Evolutionary conservation across 148 eudicot genomes (phyloP).

Genomic region (Drosera capensis): DNA sequence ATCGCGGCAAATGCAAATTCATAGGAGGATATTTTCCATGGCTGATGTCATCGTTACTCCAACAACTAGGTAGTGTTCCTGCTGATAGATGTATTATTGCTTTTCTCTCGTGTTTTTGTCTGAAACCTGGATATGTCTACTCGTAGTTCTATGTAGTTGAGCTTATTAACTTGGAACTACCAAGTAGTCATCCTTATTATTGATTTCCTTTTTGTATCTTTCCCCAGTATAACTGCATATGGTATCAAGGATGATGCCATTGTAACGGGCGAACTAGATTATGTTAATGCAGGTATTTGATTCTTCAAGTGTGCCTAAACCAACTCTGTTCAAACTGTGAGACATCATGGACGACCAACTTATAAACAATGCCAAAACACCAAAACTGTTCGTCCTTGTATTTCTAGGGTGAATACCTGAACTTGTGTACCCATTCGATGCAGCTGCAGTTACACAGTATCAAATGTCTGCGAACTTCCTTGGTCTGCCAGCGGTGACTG

Average conservation of each 20-base stretch:
- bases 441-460: slow-evolving; percentile 85
- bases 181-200: too few relatives aligned
- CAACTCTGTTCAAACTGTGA: neutral
- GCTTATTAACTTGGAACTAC: too few relatives aligned
- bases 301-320: neutral
- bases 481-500: slow-evolving; percentile 88
- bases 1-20: slow-evolving; percentile 56
- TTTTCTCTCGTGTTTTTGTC: neutral
- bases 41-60: slow-evolving; percentile 90
- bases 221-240: slow-evolving; percentile 68
- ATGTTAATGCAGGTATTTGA: slow-evolving; percentile 75
- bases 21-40: slow-evolving; percentile 43
- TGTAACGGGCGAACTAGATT: slow-evolving; percentile 77
- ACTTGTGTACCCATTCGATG: slow-evolving; percentile 3
- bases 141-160: too few relatives aligned
- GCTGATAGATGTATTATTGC: neutral
- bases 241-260: slow-evolving; percentile 45
- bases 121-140: neutral
- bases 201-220: too few relatives aligned
- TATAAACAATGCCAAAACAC: too few relatives aligned
- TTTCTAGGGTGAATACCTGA: neutral
- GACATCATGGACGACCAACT: too few relatives aligned
- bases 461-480: slow-evolving; percentile 86
- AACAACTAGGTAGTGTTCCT: slow-evolving; percentile 48
- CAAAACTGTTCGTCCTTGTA: neutral